Evolutionary conservation across 805 yeast species (phyloP).

Genomic region (Candida hungchunana): DNA sequence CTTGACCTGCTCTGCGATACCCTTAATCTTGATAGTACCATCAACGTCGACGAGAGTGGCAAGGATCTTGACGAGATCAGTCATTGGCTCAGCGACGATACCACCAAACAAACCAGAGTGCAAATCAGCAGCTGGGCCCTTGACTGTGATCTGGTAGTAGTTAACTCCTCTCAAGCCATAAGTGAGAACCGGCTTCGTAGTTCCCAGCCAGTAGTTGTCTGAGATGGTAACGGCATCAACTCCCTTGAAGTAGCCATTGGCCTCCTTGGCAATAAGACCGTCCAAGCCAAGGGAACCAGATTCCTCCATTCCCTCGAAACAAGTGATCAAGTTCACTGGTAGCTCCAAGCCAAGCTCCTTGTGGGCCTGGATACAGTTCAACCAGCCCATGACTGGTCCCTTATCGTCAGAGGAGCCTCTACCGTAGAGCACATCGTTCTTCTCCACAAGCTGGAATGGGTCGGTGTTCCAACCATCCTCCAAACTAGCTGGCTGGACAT

Average conservation of each 20-base stretch:
- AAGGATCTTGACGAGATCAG: constrained; percentile 80
- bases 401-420: constrained; percentile 98
- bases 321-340: constrained; percentile 88
- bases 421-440: constrained; percentile 71
- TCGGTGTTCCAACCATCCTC: constrained; percentile 97
- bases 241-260: constrained; percentile 71
- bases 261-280: constrained; percentile 73
- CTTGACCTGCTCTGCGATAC: constrained; percentile 91
- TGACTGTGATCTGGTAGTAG: constrained; percentile 77
- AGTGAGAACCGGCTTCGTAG: constrained; percentile 93
- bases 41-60: constrained; percentile 70
- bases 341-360: constrained; percentile 75
- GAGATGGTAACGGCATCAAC: constrained; percentile 95
- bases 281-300: constrained; percentile 93
- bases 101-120: constrained; percentile 99
- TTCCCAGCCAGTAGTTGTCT: constrained; percentile 98
- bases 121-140: constrained; percentile 95
- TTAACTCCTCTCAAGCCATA: constrained; percentile 97
- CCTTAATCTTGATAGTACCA: constrained; percentile 85
- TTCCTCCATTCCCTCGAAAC: constrained; percentile 99
- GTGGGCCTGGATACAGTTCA: constrained; percentile 90
- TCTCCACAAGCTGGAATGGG: constrained; percentile 75
- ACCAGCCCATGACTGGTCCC: constrained; percentile 98
- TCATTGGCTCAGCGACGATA: constrained; percentile 94
- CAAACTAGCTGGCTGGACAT: constrained; percentile 90